A percentile compares a stretch with the other conserved stretches of the same genome.
Evolutionary conservation across 1,284 basidiomycete genomes (phyloP).

Genomic region (Puccinia coronata): DNA sequence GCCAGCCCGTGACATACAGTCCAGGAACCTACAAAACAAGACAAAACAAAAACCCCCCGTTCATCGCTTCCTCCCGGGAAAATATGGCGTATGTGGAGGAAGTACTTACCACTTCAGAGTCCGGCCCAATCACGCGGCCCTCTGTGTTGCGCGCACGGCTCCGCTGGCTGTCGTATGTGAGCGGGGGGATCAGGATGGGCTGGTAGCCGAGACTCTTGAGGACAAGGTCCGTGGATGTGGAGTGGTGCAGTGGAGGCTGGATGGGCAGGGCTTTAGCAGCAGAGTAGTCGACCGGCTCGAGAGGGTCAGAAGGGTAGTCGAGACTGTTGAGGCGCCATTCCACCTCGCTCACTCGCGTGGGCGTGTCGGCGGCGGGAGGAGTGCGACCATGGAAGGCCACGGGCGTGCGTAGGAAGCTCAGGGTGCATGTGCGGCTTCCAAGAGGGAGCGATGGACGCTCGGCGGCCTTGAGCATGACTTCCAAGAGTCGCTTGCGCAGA

Average conservation of each 20-base stretch:
- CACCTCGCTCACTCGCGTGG: not conserved
- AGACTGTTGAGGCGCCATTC: constrained; percentile 31
- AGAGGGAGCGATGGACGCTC: not conserved
- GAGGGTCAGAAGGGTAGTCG: not conserved
- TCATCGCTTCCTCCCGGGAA: constrained; percentile 60
- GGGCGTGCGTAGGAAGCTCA: constrained; percentile 46
- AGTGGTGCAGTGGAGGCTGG: constrained; percentile 60
- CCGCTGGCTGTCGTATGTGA: constrained; percentile 60
- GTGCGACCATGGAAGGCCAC: constrained; percentile 24
- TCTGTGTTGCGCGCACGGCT: constrained; percentile 59
- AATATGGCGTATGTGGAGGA: constrained; percentile 50
- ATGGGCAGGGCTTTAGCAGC: not conserved
- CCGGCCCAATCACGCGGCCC: constrained; percentile 59
- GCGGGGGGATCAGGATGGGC: constrained; percentile 59
- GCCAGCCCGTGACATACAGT: constrained; percentile 93
- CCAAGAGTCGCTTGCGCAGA: constrained; percentile 62
- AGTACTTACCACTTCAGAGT: constrained; percentile 57
- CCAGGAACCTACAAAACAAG: constrained; percentile 64
- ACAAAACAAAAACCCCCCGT: not conserved
- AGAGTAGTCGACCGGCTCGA: constrained; percentile 4
- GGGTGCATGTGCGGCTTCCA: constrained; percentile 32
- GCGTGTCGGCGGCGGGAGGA: too few species aligned
- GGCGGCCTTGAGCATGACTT: constrained; percentile 59
- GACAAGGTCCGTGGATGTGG: constrained; percentile 71
- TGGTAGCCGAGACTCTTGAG: constrained; percentile 86